Evolutionary conservation across 371 early-diverging fungal species (phyloP).

Genomic region (Zychaea mexicana): DNA sequence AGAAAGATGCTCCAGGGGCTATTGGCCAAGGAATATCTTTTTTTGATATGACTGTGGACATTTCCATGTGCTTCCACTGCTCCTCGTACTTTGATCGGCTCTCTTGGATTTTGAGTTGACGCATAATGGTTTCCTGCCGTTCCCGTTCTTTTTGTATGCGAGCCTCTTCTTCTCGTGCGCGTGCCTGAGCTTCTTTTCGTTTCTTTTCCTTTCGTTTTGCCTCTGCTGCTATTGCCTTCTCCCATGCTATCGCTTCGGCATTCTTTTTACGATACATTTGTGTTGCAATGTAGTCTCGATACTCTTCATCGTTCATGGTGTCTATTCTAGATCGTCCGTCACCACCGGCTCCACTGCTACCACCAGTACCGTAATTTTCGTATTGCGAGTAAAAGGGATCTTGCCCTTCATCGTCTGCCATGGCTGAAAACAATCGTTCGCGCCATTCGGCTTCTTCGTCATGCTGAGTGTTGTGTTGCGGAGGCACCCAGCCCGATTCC

Average conservation of each 20-base stretch:
- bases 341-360: not conserved
- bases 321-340: not conserved
- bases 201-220: conserved; percentile 21
- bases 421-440: conserved; percentile 45
- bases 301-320: conserved; percentile 47
- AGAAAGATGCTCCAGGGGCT: conserved; percentile 5
- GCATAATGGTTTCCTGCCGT: conserved; percentile 14
- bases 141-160: conserved; percentile 23
- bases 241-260: conserved; percentile 32
- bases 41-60: not conserved
- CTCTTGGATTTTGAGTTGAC: conserved; percentile 13
- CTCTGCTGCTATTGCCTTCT: conserved; percentile 24
- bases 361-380: conserved; percentile 14
- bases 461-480: conserved; percentile 6
- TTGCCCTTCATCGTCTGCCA: conserved; percentile 49
- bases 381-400: conserved; percentile 38
- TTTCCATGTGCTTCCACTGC: conserved; percentile 31
- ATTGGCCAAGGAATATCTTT: conserved; percentile 50
- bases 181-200: conserved; percentile 22
- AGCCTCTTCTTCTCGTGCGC: conserved; percentile 9
- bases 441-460: conserved; percentile 36
- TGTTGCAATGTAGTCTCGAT: conserved; percentile 40
- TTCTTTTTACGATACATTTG: conserved; percentile 37
- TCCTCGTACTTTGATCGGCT: conserved; percentile 15
- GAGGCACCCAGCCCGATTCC: conserved; percentile 42